phyloP scores from a whole-genome alignment of 352 stramenopile species.

The Phytophthora idaei region DNA sequence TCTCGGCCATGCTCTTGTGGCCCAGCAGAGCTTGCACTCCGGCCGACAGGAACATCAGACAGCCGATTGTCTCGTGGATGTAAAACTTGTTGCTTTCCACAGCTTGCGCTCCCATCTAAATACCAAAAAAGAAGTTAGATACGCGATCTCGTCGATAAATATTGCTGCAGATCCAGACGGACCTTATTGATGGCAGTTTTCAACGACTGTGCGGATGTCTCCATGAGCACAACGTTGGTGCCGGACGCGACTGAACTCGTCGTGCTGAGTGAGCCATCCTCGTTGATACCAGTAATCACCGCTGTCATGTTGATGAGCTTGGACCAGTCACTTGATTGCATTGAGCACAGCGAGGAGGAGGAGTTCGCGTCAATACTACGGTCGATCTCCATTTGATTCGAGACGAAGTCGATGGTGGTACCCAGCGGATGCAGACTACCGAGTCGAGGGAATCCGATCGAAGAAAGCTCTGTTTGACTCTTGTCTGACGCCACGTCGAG shows the following conservation, averaged over 20 bases:
- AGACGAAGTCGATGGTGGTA: slow-evolving; percentile 81
- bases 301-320: slow-evolving; percentile 87
- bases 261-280: slow-evolving; percentile 80
- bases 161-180: background rate
- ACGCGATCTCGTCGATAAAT: background rate
- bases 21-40: slow-evolving; percentile 84
- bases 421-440: slow-evolving; percentile 85
- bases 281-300: slow-evolving; percentile 86
- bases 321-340: slow-evolving; percentile 84
- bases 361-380: slow-evolving; percentile 56
- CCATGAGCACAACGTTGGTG: slow-evolving; percentile 88
- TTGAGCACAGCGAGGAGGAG: slow-evolving; percentile 68
- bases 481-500: slow-evolving; percentile 82
- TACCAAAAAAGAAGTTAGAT: slow-evolving; percentile 1
- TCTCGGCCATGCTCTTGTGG: slow-evolving; percentile 89
- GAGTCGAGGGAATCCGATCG: slow-evolving; percentile 80
- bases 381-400: slow-evolving; percentile 73
- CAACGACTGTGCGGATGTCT: slow-evolving; percentile 78
- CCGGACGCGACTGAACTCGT: slow-evolving; percentile 79
- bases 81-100: slow-evolving; percentile 83
- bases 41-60: slow-evolving; percentile 88
- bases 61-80: slow-evolving; percentile 83
- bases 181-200: slow-evolving; percentile 89
- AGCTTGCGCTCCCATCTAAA: slow-evolving; percentile 77
- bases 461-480: slow-evolving; percentile 69